A percentile compares a stretch with the other conserved stretches of the same genome.
Evolutionary conservation across 768 basidiomycete species (phyloP).

Genomic region (Leccinellum rugosiceps): DNA sequence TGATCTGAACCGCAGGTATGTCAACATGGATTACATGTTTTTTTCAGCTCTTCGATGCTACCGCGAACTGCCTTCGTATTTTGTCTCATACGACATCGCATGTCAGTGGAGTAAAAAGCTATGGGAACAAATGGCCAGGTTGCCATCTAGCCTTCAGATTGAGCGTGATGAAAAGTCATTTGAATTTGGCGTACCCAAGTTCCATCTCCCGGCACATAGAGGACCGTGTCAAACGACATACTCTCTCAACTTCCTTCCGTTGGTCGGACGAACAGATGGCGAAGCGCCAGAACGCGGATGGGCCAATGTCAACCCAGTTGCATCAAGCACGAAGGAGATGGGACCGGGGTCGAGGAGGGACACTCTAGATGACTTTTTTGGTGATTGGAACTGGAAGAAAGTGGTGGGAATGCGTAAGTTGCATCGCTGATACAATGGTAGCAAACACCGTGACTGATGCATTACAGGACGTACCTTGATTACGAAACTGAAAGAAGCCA

Average conservation of each 20-base stretch:
- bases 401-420: not conserved
- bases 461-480: not conserved
- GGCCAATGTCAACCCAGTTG: conserved; percentile 32
- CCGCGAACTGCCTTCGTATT: not conserved
- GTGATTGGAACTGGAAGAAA: not conserved
- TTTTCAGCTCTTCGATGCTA: not conserved
- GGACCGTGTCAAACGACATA: not conserved
- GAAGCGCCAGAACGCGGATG: conserved; percentile 38
- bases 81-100: not conserved
- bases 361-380: not conserved
- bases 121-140: not conserved
- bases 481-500: not conserved
- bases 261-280: not conserved
- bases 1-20: not conserved
- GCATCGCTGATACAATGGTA: too few species aligned
- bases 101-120: not conserved
- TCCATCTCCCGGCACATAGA: not conserved
- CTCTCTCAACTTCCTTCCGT: not conserved
- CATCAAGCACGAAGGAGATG: conserved; percentile 37
- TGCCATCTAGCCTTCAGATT: not conserved
- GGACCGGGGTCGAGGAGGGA: conserved; percentile 15
- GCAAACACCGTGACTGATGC: not conserved
- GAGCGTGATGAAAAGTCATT: not conserved
- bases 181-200: not conserved
- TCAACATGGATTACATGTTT: not conserved